Evolutionary conservation across 208 protist genomes (phyloP), one percentile per base, ranked within the genome.

Genomic region (Acanthamoeba divionensis): DNA sequence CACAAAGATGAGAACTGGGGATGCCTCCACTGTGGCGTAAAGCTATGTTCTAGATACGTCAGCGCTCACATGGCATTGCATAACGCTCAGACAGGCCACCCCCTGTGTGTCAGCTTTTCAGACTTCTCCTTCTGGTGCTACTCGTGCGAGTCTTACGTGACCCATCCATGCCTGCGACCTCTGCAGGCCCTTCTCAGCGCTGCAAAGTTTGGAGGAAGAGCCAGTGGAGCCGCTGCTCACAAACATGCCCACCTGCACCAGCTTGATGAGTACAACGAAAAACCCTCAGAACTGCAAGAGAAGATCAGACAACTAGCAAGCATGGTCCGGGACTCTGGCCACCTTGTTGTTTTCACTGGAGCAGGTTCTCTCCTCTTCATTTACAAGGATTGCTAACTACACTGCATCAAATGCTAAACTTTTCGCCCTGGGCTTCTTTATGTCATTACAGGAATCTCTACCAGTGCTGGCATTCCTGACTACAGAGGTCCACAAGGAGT

Each of bases 401-500:
- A 15, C 52, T n/a, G n/a, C n/a, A n/a, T n/a, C n/a, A n/a, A n/a
- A n/a, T n/a, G n/a, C n/a, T n/a, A n/a, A n/a, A n/a, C n/a, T n/a
- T n/a, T n/a, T n/a, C n/a, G n/a, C n/a, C n/a, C n/a, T n/a, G n/a
- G n/a, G n/a, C n/a, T n/a, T n/a, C n/a, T n/a, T n/a, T 57, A 15
- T 21, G 18, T 57, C 52, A 15, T 57, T 57, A 15, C 15, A 15
- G 91, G 91, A 21, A 92, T 93, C 31, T 79, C 50, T 33, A 93
- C 91, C 8, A 60, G 62, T 1, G 89, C 91, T n/a, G 91, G 87
- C 57, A 82, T 85, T 13, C 73, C 66, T 21, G 91, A 93, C 86
- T 93, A 85, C 47, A 67, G 91, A 77, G 91, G 91, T 7, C 91
- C 91, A 0, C 26, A 93, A 29, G 91, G 91, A 13, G 77, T 92